phyloP scores from a whole-genome alignment of 768 basidiomycete genomes.

The Mycena belliarum region DNA sequence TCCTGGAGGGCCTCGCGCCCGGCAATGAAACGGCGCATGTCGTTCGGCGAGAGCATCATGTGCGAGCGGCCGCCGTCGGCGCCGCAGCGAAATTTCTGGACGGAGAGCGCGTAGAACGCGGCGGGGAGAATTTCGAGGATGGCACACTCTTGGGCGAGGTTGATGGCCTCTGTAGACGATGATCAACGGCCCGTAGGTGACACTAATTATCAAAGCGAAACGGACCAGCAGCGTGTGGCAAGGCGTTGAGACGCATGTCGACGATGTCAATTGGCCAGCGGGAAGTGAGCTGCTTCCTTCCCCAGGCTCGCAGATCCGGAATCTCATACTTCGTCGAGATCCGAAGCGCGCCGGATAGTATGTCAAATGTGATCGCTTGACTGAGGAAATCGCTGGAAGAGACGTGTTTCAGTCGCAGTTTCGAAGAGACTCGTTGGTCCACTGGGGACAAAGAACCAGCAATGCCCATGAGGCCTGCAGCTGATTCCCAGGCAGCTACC shows the following conservation, averaged over 20 bases:
- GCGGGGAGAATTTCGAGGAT: conserved; percentile 39
- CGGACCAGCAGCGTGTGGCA: conserved; percentile 34
- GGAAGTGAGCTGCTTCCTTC: conserved; percentile 23
- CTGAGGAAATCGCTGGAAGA: conserved; percentile 26
- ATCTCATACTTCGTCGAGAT: conserved; percentile 42
- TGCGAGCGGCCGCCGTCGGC: conserved; percentile 33
- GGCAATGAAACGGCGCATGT: conserved; percentile 32
- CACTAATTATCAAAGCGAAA: not conserved
- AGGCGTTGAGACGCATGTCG: conserved; percentile 28
- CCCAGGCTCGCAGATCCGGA: conserved; percentile 27
- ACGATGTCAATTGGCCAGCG: conserved; percentile 33
- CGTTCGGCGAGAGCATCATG: conserved; percentile 27
- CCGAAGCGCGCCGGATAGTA: conserved; percentile 29
- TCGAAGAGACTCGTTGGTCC: too few species aligned
- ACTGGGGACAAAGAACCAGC: too few species aligned
- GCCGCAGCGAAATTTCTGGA: conserved; percentile 28
- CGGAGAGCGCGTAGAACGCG: conserved; percentile 41
- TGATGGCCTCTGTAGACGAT: conserved; percentile 32
- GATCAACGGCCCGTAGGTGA: not conserved
- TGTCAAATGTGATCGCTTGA: conserved; percentile 26
- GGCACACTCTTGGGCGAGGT: conserved; percentile 35
- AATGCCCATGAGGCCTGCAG: too few species aligned
- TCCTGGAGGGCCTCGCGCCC: conserved; percentile 34
- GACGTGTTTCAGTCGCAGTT: not conserved
- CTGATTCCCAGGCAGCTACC: too few species aligned